Percentiles rank a stretch among this genome's conserved stretches.
phyloP scores from a whole-genome alignment of 108 stramenopile genomes.

The Aurantiochytrium sp. region DNA sequence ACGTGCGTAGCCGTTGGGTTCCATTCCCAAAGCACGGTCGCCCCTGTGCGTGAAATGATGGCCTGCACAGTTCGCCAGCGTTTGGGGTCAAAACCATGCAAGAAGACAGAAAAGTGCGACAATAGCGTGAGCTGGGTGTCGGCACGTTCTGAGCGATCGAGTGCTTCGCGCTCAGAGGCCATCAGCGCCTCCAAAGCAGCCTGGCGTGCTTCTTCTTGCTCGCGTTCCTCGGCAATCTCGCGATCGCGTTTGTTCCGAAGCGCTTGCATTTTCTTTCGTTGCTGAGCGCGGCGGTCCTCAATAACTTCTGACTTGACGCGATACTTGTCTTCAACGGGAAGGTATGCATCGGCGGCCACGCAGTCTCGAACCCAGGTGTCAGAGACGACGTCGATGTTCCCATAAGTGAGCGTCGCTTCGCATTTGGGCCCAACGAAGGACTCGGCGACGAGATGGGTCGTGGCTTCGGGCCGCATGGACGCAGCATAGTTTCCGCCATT shows the following conservation, averaged over 20 bases:
- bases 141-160: not conserved
- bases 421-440: not conserved
- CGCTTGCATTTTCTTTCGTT: not conserved
- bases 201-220: not conserved
- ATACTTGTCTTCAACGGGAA: not conserved
- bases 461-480: not conserved
- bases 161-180: not conserved
- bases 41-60: not conserved
- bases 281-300: not conserved
- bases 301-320: not conserved
- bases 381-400: not conserved
- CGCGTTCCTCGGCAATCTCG: not conserved
- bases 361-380: not conserved
- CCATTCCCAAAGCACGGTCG: slow-evolving; percentile 15
- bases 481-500: not conserved
- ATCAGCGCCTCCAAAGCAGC: not conserved
- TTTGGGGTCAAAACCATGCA: not conserved
- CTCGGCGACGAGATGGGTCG: slow-evolving; percentile 10
- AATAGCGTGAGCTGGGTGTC: not conserved
- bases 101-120: not conserved
- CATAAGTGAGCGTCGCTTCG: not conserved
- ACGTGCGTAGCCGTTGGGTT: not conserved
- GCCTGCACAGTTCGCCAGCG: not conserved
- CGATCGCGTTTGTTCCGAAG: not conserved
- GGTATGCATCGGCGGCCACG: not conserved